These are phyloP conservation scores for Sphagnum contortum DNA, from an alignment of 225 moss, liverwort and hornwort species.

Conservation along the genomic window DNA sequence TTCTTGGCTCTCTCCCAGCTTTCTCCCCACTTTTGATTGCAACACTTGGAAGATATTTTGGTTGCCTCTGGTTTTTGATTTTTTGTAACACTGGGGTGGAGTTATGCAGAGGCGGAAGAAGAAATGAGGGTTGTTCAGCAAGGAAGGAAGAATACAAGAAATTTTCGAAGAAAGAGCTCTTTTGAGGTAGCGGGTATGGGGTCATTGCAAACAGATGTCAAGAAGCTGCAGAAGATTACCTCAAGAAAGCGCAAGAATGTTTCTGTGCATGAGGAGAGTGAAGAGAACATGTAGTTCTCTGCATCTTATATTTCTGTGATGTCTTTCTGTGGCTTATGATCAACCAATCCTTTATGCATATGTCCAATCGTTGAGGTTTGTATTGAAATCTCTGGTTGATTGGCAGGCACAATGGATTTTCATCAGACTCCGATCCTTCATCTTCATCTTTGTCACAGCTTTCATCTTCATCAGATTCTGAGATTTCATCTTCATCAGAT, in stretches of 20 bases:
- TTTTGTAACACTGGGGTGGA: neutral
- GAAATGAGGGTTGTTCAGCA: conserved; percentile 3
- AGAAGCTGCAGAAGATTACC: conserved; percentile 3
- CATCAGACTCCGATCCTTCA: too few relatives aligned
- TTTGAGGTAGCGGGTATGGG: neutral
- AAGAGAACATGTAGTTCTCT: neutral
- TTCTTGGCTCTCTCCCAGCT: neutral
- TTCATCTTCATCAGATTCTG: neutral
- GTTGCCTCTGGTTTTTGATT: neutral
- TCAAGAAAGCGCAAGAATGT: neutral
- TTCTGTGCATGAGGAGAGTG: neutral
- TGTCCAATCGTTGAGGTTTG: too few relatives aligned
- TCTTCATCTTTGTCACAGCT: too few relatives aligned
- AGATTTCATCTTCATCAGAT: neutral
- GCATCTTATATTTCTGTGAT: neutral
- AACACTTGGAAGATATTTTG: too few relatives aligned
- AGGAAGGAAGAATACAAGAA: neutral
- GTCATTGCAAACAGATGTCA: neutral
- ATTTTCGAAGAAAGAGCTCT: conserved; percentile 1
- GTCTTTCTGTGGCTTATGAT: too few relatives aligned
- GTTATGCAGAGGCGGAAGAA: neutral
- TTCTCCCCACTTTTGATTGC: too few relatives aligned
- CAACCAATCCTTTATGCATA: too few relatives aligned
- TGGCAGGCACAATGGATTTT: too few relatives aligned
- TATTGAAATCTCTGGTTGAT: too few relatives aligned